These are phyloP conservation scores for Ophiorrhiza pumila DNA, from an alignment of 257 asterid genomes.

Conservation along the genomic window DNA sequence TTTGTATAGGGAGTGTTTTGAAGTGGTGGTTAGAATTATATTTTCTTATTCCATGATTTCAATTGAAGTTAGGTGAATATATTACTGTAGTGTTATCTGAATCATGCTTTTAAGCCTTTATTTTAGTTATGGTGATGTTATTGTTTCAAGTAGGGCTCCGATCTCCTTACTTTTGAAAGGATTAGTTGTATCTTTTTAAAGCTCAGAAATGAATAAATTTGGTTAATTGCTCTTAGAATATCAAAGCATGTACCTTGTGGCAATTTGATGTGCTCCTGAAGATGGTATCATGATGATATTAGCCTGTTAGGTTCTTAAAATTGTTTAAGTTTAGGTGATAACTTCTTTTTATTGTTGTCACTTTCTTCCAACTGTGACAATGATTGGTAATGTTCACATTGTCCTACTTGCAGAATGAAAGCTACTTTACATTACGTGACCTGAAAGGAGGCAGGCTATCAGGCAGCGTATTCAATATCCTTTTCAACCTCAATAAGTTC, in stretches of 20 bases:
- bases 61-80: background rate
- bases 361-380: constrained; percentile 3
- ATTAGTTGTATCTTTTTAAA: background rate
- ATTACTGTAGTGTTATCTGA: background rate
- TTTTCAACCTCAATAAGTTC: constrained; percentile 95
- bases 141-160: background rate
- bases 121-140: background rate
- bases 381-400: constrained; percentile 19
- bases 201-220: background rate
- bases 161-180: background rate
- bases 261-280: background rate
- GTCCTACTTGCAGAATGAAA: constrained; percentile 62
- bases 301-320: background rate
- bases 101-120: background rate
- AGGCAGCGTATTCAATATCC: constrained; percentile 88
- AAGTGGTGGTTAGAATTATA: background rate
- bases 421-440: constrained; percentile 76
- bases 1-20: background rate
- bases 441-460: constrained; percentile 85
- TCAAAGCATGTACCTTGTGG: background rate
- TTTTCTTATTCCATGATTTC: background rate
- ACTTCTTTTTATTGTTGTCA: background rate
- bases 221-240: background rate
- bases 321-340: constrained; percentile 1
- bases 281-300: background rate